Evolutionary conservation across 768 basidiomycete species (phyloP).

Genomic region (Amanita molliuscula): DNA sequence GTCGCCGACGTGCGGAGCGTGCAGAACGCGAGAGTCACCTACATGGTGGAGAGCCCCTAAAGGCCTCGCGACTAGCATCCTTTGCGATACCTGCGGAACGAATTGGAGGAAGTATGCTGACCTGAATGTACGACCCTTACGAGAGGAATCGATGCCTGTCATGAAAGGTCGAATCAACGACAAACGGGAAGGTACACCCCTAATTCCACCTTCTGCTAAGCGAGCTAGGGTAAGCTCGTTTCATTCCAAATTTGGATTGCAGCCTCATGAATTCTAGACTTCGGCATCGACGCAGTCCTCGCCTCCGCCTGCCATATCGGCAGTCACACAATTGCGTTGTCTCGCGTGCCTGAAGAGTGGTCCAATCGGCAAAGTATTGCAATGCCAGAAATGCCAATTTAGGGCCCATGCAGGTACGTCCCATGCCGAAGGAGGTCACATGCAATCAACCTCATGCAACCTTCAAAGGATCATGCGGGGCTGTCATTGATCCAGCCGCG

Average conservation of each 20-base stretch:
- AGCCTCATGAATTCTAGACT: slow-evolving; percentile 25
- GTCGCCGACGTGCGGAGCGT: slow-evolving; percentile 68
- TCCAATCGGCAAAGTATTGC: slow-evolving; percentile 65
- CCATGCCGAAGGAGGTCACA: background rate
- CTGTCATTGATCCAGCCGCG: slow-evolving; percentile 48
- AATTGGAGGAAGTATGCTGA: slow-evolving; percentile 94
- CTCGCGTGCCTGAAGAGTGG: slow-evolving; percentile 68
- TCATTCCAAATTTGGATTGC: background rate
- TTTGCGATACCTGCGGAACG: slow-evolving; percentile 80
- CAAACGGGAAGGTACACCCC: slow-evolving; percentile 57
- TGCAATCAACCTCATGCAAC: slow-evolving; percentile 6
- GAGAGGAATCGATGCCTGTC: slow-evolving; percentile 50
- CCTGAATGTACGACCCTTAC: slow-evolving; percentile 60
- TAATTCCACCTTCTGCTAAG: slow-evolving; percentile 34
- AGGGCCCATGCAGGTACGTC: slow-evolving; percentile 68
- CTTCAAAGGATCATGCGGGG: slow-evolving; percentile 53
- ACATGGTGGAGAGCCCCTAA: slow-evolving; percentile 92
- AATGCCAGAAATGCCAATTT: slow-evolving; percentile 74
- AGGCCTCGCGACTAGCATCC: slow-evolving; percentile 62
- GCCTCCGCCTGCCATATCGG: slow-evolving; percentile 48
- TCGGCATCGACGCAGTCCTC: slow-evolving; percentile 43
- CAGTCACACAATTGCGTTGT: slow-evolving; percentile 60
- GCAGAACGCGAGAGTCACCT: slow-evolving; percentile 68
- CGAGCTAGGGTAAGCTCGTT: slow-evolving; percentile 31
- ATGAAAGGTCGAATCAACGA: slow-evolving; percentile 42